Conservation (phyloP, 2,329 filamentous ascomycete genomes). For the Fusarium ambrosium region DNA sequence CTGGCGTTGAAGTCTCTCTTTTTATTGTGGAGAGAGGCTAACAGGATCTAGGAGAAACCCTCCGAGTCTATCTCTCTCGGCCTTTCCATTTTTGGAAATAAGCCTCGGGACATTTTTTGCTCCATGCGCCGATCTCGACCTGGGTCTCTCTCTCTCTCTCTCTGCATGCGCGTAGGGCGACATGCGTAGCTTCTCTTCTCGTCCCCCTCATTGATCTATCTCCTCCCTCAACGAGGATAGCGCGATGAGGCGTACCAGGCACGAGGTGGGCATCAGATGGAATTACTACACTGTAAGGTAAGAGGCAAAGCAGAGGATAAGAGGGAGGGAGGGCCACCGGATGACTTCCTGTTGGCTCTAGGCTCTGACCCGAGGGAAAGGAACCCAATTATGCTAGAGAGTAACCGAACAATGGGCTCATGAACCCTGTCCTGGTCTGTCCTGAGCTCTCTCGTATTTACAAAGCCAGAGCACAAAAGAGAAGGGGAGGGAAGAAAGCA, state of each 20-base stretch:
- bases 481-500: not conserved
- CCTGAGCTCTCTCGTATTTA: constrained; percentile 5
- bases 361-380: constrained; percentile 30
- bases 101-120: not conserved
- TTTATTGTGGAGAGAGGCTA: not conserved
- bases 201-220: not conserved
- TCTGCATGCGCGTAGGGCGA: constrained; percentile 5
- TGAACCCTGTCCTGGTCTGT: constrained; percentile 16
- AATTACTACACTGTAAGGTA: not conserved
- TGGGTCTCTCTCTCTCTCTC: not conserved
- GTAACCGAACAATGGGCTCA: constrained; percentile 19
- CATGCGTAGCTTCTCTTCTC: not conserved
- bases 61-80: not conserved
- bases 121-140: not conserved
- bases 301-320: constrained; percentile 2
- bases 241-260: constrained; percentile 6
- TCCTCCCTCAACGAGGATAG: constrained; percentile 19
- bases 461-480: constrained; percentile 3
- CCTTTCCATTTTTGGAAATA: not conserved
- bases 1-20: not conserved
- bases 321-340: constrained; percentile 7
- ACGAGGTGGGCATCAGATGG: not conserved
- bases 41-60: not conserved
- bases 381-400: constrained; percentile 25
- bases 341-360: constrained; percentile 39